Base-by-base conservation (phyloP, 108 stramenopile species). In the Cyclotella cryptica region DNA sequence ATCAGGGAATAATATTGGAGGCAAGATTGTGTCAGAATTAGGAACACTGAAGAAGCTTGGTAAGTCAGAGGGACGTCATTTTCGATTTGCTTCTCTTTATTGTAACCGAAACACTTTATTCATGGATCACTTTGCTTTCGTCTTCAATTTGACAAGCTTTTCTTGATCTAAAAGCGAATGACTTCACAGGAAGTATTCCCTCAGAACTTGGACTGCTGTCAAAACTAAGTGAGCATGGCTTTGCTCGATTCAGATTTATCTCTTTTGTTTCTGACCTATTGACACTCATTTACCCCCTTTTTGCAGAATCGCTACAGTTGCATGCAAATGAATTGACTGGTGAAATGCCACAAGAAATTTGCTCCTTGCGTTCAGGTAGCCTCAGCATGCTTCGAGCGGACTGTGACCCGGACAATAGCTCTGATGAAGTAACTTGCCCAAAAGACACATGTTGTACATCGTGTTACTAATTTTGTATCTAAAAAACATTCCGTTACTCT, bases 121-220 rank as follows among this genome's bases (percentile, higher is more conserved):
- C 27, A 17, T 26, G 6, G 19, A 17, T 49, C 1, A 44, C 46
- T 15, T 51, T 14, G 4, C 8, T 22, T 43, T 57, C 55, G 19
- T 55, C 24, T 55, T 12, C n/a, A 21, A 51, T 45, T 17, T 28
- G 28, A 42, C 26, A 30, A 77, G 57, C 53, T 8, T 43, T 46
- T 22, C 70, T 78, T 41, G 76, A 81, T 52, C 52, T 81, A 14
- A 61, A 60, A 58, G 39, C n/a, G 17, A 81, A 81, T 65, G 58
- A 59, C 15, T 74, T 91, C 69, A 63, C 53, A 14, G 93, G 93
- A 15, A 39, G 67, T 10, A 70, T 93, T 40, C 93, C 93, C 5
- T 74, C 74, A 15, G 85, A 89, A 65, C 52, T 93, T 30, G 88
- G 88, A n/a, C 44, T 63, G 5, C 21, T 89, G n/a, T 57, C 85